phyloP scores from a whole-genome alignment of 2,329 filamentous ascomycete genomes.

The Coniochaeta ligniaria region DNA sequence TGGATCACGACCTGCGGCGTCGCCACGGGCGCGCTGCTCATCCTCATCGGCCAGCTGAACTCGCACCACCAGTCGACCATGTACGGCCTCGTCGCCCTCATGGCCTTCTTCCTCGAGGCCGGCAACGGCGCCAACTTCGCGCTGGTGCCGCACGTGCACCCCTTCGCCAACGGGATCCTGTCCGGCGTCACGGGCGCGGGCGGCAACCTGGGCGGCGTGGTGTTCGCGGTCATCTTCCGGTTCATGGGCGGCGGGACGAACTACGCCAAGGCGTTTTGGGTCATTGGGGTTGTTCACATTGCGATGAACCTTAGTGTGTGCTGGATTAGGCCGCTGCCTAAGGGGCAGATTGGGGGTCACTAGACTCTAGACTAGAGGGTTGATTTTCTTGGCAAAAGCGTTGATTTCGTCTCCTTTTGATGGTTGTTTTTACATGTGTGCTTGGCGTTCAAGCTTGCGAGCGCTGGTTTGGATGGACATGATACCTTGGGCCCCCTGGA shows the following conservation, averaged over 20 bases:
- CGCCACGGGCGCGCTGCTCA: conserved; percentile 49
- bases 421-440: background rate
- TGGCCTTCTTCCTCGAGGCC: conserved; percentile 78
- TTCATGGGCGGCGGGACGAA: conserved; percentile 56
- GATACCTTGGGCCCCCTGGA: background rate
- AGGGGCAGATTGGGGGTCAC: conserved; percentile 40
- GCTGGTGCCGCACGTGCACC: conserved; percentile 80
- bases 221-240: conserved; percentile 79
- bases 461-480: background rate
- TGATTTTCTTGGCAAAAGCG: background rate
- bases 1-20: conserved; percentile 59
- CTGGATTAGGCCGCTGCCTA: conserved; percentile 49
- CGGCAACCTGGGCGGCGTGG: conserved; percentile 78
- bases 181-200: conserved; percentile 71
- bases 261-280: conserved; percentile 69
- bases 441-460: background rate
- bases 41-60: conserved; percentile 58
- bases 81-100: conserved; percentile 68
- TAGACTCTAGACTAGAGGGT: conserved; percentile 8
- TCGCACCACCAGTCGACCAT: conserved; percentile 56
- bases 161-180: conserved; percentile 70
- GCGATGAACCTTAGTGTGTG: conserved; percentile 57
- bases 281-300: conserved; percentile 72
- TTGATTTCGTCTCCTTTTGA: too few relatives aligned
- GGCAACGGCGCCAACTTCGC: conserved; percentile 84